These are phyloP conservation scores for Talaromyces sp. DNA, from an alignment of 2,329 filamentous ascomycete species.

Conservation along the genomic window DNA sequence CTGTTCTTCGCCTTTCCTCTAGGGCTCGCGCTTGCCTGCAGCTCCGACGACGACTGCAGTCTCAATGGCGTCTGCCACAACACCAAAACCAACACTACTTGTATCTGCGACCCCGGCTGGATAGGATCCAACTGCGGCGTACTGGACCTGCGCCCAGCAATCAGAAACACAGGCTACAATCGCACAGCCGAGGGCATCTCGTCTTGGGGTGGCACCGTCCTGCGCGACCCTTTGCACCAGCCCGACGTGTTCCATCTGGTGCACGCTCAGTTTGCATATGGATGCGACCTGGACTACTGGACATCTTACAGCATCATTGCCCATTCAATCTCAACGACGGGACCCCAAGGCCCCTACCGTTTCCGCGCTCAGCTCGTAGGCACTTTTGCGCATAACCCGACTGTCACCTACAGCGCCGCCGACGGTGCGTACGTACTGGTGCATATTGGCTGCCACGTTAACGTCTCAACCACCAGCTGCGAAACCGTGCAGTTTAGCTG, in stretches of 20 bases:
- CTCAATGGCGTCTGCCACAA: constrained; percentile 33
- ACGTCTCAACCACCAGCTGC: constrained; percentile 14
- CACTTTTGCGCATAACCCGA: constrained; percentile 45
- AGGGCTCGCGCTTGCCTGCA: constrained; percentile 12
- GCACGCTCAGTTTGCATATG: constrained; percentile 40
- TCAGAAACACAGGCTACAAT: constrained; percentile 41
- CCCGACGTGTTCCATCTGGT: constrained; percentile 40
- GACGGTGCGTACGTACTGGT: constrained; percentile 43
- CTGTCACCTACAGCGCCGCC: constrained; percentile 38
- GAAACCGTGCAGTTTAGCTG: constrained; percentile 10
- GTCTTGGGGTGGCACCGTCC: constrained; percentile 45
- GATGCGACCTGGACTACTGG: constrained; percentile 45
- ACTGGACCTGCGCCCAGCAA: constrained; percentile 40
- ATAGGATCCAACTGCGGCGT: constrained; percentile 38
- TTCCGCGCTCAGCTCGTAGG: constrained; percentile 36
- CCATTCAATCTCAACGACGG: constrained; percentile 39
- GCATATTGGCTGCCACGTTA: constrained; percentile 37
- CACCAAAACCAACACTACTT: constrained; percentile 1
- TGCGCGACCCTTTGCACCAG: constrained; percentile 36
- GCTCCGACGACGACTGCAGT: constrained; percentile 32
- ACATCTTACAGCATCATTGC: constrained; percentile 41
- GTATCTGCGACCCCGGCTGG: constrained; percentile 40
- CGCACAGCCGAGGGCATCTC: constrained; percentile 39
- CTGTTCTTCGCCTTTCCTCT: not conserved
- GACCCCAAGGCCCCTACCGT: constrained; percentile 41